Percentiles rank a stretch among this genome's conserved stretches.
Evolutionary conservation across 164 flowering plant genomes (phyloP).

Genomic region (Vitis amurensis): DNA sequence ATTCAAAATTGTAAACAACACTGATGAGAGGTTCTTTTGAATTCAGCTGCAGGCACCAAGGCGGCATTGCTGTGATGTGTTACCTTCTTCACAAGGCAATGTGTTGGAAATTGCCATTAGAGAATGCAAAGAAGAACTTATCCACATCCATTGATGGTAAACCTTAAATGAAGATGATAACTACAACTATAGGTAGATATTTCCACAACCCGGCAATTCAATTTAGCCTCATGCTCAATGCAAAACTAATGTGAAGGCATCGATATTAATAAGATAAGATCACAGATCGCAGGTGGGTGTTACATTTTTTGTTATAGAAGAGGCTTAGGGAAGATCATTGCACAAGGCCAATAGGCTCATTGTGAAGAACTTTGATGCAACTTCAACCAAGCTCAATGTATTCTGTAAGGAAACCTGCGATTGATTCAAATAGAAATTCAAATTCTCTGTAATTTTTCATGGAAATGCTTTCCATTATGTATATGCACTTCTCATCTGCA

Average conservation of each 20-base stretch:
- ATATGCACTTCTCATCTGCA: too few relatives aligned
- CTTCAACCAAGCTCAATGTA: too few relatives aligned
- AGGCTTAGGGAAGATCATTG: too few relatives aligned
- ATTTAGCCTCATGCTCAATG: background rate
- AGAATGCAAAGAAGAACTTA: conserved; percentile 58
- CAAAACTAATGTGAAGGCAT: background rate
- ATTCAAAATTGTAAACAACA: background rate
- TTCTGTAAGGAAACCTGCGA: too few relatives aligned
- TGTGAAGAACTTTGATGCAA: too few relatives aligned
- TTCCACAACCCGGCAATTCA: background rate
- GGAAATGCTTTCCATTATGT: too few relatives aligned
- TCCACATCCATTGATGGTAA: conserved; percentile 34
- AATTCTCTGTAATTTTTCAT: too few relatives aligned
- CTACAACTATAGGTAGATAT: background rate
- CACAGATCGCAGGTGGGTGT: too few relatives aligned
- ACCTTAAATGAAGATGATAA: background rate
- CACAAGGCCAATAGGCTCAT: too few relatives aligned
- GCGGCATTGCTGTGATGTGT: conserved; percentile 64
- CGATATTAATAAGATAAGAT: background rate
- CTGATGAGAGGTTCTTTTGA: background rate
- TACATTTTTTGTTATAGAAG: too few relatives aligned
- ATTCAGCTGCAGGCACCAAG: conserved; percentile 53
- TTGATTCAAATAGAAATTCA: too few relatives aligned
- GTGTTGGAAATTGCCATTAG: conserved; percentile 48
- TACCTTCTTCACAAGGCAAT: conserved; percentile 32